Conservation (phyloP, 2,329 filamentous ascomycete species). For the Periconia macrospinosa region DNA sequence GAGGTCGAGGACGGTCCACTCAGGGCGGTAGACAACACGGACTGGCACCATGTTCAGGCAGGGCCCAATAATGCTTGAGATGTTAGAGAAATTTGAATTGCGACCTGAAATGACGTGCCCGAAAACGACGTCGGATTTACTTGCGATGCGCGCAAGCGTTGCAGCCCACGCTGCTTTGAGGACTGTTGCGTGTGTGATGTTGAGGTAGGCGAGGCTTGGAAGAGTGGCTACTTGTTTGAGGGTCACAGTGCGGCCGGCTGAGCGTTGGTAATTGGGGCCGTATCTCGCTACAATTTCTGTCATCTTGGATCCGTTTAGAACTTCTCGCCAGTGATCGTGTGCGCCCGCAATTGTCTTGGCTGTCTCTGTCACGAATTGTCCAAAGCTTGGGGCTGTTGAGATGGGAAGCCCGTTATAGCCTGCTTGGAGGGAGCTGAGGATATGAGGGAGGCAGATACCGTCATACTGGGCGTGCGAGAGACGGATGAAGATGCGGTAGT, state of each 20-base stretch:
- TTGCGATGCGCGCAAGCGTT: conserved; percentile 42
- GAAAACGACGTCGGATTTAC: conserved; percentile 46
- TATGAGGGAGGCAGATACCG: conserved; percentile 33
- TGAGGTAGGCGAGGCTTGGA: conserved; percentile 23
- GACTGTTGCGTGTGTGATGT: conserved; percentile 46
- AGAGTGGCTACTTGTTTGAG: conserved; percentile 28
- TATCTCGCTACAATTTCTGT: conserved; percentile 36
- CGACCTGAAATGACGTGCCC: conserved; percentile 47
- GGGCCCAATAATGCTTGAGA: conserved; percentile 45
- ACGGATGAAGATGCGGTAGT: conserved; percentile 36
- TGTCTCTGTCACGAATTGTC: conserved; percentile 32
- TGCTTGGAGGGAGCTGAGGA: conserved; percentile 30
- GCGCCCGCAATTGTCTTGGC: conserved; percentile 31
- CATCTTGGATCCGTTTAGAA: conserved; percentile 37
- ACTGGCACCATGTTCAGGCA: conserved; percentile 50
- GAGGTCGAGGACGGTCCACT: conserved; percentile 42
- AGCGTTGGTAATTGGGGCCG: conserved; percentile 35
- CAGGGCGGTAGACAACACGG: conserved; percentile 37
- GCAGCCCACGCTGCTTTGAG: conserved; percentile 52
- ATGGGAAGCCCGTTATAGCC: conserved; percentile 37
- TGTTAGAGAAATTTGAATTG: conserved; percentile 38
- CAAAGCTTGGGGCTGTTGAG: conserved; percentile 34
- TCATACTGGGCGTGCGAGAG: conserved; percentile 41
- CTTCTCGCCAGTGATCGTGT: conserved; percentile 35
- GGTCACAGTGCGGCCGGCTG: conserved; percentile 30